Evolutionary conservation across 768 basidiomycete genomes (phyloP), one percentile per base, ranked within the genome.

Genomic region (Boletellus ananas): DNA sequence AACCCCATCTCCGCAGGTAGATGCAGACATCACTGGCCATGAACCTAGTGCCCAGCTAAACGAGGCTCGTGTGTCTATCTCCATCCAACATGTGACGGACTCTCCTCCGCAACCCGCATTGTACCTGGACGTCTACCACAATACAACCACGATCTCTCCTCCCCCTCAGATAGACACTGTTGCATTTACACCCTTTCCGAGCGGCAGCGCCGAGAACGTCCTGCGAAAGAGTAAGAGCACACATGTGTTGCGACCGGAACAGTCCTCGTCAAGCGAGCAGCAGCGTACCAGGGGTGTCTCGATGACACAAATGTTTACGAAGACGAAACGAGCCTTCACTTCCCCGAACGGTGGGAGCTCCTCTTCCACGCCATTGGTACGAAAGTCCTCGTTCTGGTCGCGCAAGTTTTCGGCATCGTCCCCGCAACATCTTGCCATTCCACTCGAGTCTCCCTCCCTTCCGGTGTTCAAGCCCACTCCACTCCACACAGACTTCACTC

Each of bases 301-400:
- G 0, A 70, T 86, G 49, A 80, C 77, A 13, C 70, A 78, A 4
- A 52, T 70, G n/a, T 64, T 63, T 39, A 59, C 70, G 7, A 70
- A 76, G 21, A 47, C 62, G 11, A 81, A 81, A 57, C 74, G 70
- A 21, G 72, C 68, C n/a, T 73, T 74, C 45, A 73, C 74, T 39
- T 64, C 45, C 11, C 45, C 52, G 52, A 52, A 64, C 55, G 35
- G 57, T 25, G 53, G 45, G 23, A 33, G 52, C 20, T 33, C 62
- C 34, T 50, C 67, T 17, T 64, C 74, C 7, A 78, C 74, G 35
- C 58, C 72, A 4, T 54, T 84, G 29, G 67, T 75, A 11, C 79
- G 84, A 44, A 81, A 80, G 62, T 59, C 80, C 10, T 88, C 87
- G 6, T 87, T 87, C 58, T 88, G 85, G 85, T 72, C 70, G 40